Conservation (phyloP, 2,329 filamentous ascomycete species). For the Monosporascus sp. region DNA sequence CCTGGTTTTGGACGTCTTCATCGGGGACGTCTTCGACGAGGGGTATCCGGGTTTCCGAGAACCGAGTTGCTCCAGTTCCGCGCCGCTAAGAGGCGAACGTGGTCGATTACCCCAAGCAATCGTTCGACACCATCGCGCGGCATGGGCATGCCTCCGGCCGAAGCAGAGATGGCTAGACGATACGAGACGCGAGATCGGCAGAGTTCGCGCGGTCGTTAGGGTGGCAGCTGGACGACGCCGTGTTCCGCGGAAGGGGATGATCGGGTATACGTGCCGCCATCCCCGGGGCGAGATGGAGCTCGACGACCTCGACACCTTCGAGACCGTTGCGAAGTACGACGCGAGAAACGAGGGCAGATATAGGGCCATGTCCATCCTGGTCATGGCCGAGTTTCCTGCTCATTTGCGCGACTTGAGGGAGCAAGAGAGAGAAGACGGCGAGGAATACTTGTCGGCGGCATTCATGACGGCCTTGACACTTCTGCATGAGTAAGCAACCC, state of each 20-base stretch:
- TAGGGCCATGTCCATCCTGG: constrained; percentile 21
- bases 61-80: constrained; percentile 3
- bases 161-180: constrained; percentile 16
- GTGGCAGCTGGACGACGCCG: constrained; percentile 28
- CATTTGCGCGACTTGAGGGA: constrained; percentile 20
- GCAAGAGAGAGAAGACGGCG: constrained; percentile 14
- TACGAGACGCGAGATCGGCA: constrained; percentile 12
- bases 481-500: constrained; percentile 26
- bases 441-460: constrained; percentile 29
- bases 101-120: constrained; percentile 14
- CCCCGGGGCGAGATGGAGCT: constrained; percentile 16
- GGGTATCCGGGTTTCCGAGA: constrained; percentile 20
- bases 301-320: constrained; percentile 18
- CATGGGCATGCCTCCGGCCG: constrained; percentile 16
- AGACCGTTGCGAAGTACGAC: constrained; percentile 20
- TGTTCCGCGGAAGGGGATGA: constrained; percentile 24
- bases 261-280: constrained; percentile 29
- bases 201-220: constrained; percentile 15
- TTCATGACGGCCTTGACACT: constrained; percentile 29
- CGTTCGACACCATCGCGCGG: constrained; percentile 19
- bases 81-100: neutral
- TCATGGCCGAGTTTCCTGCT: constrained; percentile 25
- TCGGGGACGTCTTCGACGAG: constrained; percentile 25
- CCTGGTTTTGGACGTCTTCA: constrained; percentile 30
- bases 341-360: constrained; percentile 7